Evolutionary conservation across 108 stramenopile species (phyloP).

Genomic region (Conticribra weissflogii): DNA sequence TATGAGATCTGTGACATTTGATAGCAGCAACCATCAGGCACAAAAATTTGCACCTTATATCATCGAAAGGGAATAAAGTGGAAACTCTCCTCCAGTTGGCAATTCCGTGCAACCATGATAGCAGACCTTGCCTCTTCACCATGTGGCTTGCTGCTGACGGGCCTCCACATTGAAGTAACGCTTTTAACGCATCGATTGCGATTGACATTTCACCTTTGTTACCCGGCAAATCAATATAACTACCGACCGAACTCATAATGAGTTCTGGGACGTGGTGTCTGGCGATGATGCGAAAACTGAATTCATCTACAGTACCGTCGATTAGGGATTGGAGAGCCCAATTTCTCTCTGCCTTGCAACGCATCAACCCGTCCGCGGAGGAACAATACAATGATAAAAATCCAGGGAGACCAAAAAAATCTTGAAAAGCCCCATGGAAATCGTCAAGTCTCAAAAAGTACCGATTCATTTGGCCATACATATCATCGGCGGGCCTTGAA

Average conservation of each 20-base stretch:
- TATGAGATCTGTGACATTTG: conserved; percentile 8
- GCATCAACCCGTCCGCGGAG: conserved; percentile 50
- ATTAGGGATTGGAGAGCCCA: conserved; percentile 73
- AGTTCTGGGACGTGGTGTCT: conserved; percentile 81
- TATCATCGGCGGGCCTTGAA: conserved; percentile 66
- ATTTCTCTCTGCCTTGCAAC: conserved; percentile 63
- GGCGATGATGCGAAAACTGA: conserved; percentile 63
- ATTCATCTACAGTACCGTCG: conserved; percentile 68
- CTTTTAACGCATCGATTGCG: conserved; percentile 35
- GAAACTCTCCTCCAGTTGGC: conserved; percentile 43
- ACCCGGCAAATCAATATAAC: conserved; percentile 27
- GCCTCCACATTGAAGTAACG: conserved; percentile 44
- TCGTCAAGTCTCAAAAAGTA: conserved; percentile 70
- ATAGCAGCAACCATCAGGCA: conserved; percentile 39
- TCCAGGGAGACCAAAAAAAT: conserved; percentile 71
- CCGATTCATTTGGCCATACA: conserved; percentile 78
- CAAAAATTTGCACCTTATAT: conserved; percentile 40
- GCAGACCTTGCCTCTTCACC: conserved; percentile 44
- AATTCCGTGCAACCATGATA: conserved; percentile 56
- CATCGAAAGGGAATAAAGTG: conserved; percentile 27
- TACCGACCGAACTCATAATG: conserved; percentile 67
- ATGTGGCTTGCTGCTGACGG: conserved; percentile 36
- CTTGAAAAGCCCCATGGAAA: conserved; percentile 82
- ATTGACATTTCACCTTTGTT: conserved; percentile 29
- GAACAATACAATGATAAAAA: conserved; percentile 88